Conservation (phyloP, 2,329 filamentous ascomycete genomes). For the Penicillium sp. region DNA sequence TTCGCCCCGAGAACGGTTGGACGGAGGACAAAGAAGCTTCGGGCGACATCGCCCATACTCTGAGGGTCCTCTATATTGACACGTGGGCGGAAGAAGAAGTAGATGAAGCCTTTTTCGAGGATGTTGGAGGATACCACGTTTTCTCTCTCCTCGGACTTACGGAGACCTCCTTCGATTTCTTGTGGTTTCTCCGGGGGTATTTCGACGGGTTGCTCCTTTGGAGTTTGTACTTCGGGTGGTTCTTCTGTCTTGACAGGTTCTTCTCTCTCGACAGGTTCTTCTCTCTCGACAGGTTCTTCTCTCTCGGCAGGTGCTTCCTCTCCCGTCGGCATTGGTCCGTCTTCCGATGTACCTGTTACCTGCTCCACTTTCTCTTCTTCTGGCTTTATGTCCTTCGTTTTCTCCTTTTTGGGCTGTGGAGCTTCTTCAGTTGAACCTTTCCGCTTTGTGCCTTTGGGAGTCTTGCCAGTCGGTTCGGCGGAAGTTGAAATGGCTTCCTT, state of each 20-base stretch:
- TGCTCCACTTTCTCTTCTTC: slow-evolving; percentile 13
- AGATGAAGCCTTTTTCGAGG: slow-evolving; percentile 84
- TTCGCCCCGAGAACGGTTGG: slow-evolving; percentile 70
- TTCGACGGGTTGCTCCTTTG: slow-evolving; percentile 16
- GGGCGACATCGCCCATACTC: slow-evolving; percentile 69
- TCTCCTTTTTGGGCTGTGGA: slow-evolving; percentile 41
- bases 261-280: too few relatives aligned
- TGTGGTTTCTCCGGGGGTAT: slow-evolving; percentile 10
- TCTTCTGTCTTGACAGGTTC: slow-evolving; percentile 14
- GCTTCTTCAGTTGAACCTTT: slow-evolving; percentile 34
- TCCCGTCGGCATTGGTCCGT: slow-evolving; percentile 7
- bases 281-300: slow-evolving; percentile 4
- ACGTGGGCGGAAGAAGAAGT: slow-evolving; percentile 82
- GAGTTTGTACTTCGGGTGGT: slow-evolving; percentile 8
- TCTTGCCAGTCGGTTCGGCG: slow-evolving; percentile 30
- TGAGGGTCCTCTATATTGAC: slow-evolving; percentile 71
- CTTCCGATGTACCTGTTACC: slow-evolving; percentile 11
- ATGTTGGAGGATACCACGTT: slow-evolving; percentile 60
- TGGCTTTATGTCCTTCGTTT: slow-evolving; percentile 31
- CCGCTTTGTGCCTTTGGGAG: slow-evolving; percentile 40
- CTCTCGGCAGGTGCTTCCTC: not conserved
- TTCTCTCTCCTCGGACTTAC: slow-evolving; percentile 53
- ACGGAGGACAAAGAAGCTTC: slow-evolving; percentile 76
- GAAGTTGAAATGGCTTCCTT: slow-evolving; percentile 42
- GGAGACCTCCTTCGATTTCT: slow-evolving; percentile 44